Percentiles rank a stretch among this genome's conserved stretches.
Conservation (phyloP, 192 early-diverging fungal species). For the Coemansia pectinata region DNA sequence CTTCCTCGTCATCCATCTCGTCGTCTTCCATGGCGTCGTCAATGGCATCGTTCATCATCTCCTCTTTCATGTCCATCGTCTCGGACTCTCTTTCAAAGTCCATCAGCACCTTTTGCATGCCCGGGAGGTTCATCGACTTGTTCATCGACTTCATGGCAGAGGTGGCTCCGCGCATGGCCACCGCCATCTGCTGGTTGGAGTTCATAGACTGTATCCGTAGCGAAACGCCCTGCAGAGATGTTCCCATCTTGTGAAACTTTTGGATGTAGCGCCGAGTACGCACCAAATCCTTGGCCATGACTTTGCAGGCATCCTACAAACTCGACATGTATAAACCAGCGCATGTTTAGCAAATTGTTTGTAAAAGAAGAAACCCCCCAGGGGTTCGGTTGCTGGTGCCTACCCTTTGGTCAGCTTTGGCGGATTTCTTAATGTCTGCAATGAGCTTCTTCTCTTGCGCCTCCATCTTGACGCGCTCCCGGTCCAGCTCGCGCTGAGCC, state of each 20-base stretch:
- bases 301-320: slow-evolving; percentile 69
- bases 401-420: slow-evolving; percentile 91
- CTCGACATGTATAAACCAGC: neutral
- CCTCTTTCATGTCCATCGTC: slow-evolving; percentile 99
- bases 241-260: slow-evolving; percentile 96
- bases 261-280: slow-evolving; percentile 89
- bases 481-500: slow-evolving; percentile 90
- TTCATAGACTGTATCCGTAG: slow-evolving; percentile 77
- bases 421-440: slow-evolving; percentile 88
- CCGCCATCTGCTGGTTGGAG: slow-evolving; percentile 95
- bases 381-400: neutral
- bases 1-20: slow-evolving; percentile 85
- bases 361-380: neutral
- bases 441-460: slow-evolving; percentile 95
- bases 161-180: slow-evolving; percentile 93
- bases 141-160: slow-evolving; percentile 98
- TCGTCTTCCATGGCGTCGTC: slow-evolving; percentile 95
- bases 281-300: slow-evolving; percentile 98
- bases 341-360: neutral
- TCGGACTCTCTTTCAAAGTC: slow-evolving; percentile 95
- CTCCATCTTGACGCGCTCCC: slow-evolving; percentile 87
- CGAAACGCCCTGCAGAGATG: slow-evolving; percentile 88
- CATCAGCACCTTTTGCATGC: slow-evolving; percentile 94
- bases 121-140: slow-evolving; percentile 87
- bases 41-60: slow-evolving; percentile 97